These are phyloP conservation scores for Chenopodium berlandieri DNA, from an alignment of 148 eudicot species.

Conservation along the genomic window DNA sequence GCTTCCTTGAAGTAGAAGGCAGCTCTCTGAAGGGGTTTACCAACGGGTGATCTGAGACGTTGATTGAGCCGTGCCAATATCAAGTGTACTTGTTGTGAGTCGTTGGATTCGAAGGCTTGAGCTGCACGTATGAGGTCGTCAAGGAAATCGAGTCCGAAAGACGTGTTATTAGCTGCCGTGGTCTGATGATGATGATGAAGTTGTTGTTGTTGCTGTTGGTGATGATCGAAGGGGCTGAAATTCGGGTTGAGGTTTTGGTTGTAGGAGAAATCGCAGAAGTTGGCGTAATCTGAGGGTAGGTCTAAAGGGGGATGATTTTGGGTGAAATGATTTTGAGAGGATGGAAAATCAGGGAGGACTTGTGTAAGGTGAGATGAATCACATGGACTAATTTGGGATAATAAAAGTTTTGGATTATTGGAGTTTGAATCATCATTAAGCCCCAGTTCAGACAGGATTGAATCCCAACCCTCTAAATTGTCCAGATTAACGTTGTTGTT, in stretches of 20 bases:
- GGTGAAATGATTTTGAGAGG: conserved; percentile 38
- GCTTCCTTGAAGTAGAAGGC: conserved; percentile 92
- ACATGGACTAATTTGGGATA: conserved; percentile 33
- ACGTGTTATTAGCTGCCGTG: neutral
- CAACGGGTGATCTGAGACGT: conserved; percentile 58
- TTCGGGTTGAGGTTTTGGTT: conserved; percentile 23
- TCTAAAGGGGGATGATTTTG: conserved; percentile 16
- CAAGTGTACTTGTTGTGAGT: conserved; percentile 51
- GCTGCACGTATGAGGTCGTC: conserved; percentile 79
- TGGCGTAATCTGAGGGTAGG: conserved; percentile 41
- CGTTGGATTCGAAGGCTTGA: conserved; percentile 73
- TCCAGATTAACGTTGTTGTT: conserved; percentile 45
- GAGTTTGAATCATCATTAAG: conserved; percentile 67
- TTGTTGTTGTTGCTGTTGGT: neutral
- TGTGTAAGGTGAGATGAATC: conserved; percentile 30
- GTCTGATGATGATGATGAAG: conserved; percentile 3
- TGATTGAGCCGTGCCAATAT: conserved; percentile 83
- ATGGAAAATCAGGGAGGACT: conserved; percentile 43
- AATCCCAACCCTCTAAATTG: conserved; percentile 80
- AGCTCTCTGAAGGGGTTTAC: conserved; percentile 79
- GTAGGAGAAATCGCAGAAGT: conserved; percentile 24
- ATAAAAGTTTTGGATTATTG: conserved; percentile 26
- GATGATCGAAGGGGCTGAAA: conserved; percentile 24
- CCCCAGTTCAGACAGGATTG: conserved; percentile 73
- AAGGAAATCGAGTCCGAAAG: conserved; percentile 50